Evolutionary conservation across 495 filamentous ascomycete species (phyloP), one percentile per base, ranked within the genome.

Genomic region (Xylaria bambusicola): DNA sequence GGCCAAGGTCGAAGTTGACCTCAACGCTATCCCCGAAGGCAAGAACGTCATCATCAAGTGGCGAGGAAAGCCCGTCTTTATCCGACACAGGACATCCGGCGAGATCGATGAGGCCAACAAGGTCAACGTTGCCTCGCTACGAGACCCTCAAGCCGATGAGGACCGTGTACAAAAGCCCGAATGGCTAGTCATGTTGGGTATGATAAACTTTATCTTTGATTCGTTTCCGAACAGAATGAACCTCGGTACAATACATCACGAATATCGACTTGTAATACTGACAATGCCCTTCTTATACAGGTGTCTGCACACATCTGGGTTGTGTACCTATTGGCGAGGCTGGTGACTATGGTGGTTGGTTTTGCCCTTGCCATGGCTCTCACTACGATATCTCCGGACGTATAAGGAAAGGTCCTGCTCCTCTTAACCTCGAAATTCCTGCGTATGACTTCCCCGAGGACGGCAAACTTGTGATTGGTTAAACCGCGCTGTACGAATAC

Each of bases 21-120:
- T 99, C 61, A 78, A 81, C 66, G 73, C 88, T 51, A 97, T 99
- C 71, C 94, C 95, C 40, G 93, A 97, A 82, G 94, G 95, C 84
- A 99, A 98, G 89, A 99, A 99, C 80, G 94, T 98, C 75, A 95
- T 98, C 77, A 93, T 99, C 84, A 99, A 99, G 84, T 99, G 95
- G 95, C 88, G 95, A 80, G 95, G 95, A 72, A 99, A 99, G 87
- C 95, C 95, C 74, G 91, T 99, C 75, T 98, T 99, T 85, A 92
- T 99, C 86, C 93, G 95, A 74, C 95, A 99, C 87, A 91, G 95
- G 65, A 99, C 95, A 63, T 73, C 81, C 66, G 82, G 81, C 61
- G 91, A 96, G 80, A 95, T 96, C 78, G 81, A 87, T 58, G 89
- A 93, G 77, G 91, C 91, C 76, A 86, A 92, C 72, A 76, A 82